phyloP scores from a whole-genome alignment of 331 rosid species.

The Malus hybrid region DNA sequence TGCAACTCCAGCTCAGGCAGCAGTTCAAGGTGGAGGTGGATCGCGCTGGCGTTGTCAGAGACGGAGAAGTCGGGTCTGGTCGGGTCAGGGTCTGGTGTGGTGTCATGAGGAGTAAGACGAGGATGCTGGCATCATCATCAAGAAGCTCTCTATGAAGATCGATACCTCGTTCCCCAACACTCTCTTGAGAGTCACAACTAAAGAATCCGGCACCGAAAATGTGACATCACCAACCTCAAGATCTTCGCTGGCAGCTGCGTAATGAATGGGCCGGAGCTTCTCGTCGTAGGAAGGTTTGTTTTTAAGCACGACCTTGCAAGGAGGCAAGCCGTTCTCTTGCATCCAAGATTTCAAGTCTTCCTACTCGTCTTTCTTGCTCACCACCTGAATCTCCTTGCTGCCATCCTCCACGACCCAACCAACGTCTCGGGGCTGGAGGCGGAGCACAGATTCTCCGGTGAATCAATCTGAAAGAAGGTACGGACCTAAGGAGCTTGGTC shows the following conservation, averaged over 20 bases:
- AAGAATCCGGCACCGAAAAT: constrained; percentile 74
- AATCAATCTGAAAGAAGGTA: constrained; percentile 4
- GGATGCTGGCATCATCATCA: too few species aligned
- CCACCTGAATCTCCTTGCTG: constrained; percentile 21
- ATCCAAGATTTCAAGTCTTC: constrained; percentile 87
- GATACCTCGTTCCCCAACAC: constrained; percentile 95
- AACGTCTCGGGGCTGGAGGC: constrained; percentile 67
- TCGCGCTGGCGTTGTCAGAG: too few species aligned
- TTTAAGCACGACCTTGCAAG: constrained; percentile 74
- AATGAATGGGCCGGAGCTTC: constrained; percentile 46
- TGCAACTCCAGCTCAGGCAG: too few species aligned
- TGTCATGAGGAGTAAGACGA: too few species aligned
- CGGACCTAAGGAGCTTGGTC: not conserved
- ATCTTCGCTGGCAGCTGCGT: constrained; percentile 89
- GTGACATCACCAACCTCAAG: constrained; percentile 94
- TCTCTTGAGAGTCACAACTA: constrained; percentile 90
- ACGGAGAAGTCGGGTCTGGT: too few species aligned
- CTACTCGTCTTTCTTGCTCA: constrained; percentile 30
- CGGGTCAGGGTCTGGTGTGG: too few species aligned
- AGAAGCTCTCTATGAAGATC: too few species aligned
- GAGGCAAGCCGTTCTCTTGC: constrained; percentile 82
- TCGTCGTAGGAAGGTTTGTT: constrained; percentile 44
- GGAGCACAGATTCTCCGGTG: constrained; percentile 32
- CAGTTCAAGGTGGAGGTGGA: too few species aligned
- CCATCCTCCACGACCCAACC: constrained; percentile 45